phyloP scores from a whole-genome alignment of 768 basidiomycete species.

The Podaxis rugospora region DNA sequence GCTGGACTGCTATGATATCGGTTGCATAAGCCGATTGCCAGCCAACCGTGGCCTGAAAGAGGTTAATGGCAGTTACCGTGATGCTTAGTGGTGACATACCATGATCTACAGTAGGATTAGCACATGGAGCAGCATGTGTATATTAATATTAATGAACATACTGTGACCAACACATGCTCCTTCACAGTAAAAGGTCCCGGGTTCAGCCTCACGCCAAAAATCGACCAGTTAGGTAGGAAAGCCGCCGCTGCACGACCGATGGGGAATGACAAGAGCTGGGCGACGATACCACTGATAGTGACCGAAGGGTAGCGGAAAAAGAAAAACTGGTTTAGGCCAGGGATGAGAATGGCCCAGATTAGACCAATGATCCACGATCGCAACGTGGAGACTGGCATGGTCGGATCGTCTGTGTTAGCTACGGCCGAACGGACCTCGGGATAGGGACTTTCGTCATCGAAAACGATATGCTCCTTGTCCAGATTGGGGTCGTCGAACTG shows the following conservation, averaged over 20 bases:
- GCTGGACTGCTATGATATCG: conserved; percentile 66
- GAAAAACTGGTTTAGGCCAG: conserved; percentile 51
- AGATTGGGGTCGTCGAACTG: conserved; percentile 42
- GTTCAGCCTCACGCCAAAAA: conserved; percentile 62
- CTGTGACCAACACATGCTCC: conserved; percentile 63
- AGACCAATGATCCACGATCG: conserved; percentile 51
- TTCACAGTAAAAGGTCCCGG: conserved; percentile 77
- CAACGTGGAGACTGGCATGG: conserved; percentile 50
- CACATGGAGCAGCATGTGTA: neutral
- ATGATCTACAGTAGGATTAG: conserved; percentile 23
- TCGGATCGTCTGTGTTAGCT: conserved; percentile 60
- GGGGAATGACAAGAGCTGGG: conserved; percentile 69
- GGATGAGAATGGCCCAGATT: conserved; percentile 49
- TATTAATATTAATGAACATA: conserved; percentile 20
- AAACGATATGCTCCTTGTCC: conserved; percentile 33
- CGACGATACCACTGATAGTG: conserved; percentile 45
- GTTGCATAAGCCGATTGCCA: conserved; percentile 64
- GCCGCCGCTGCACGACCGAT: conserved; percentile 56
- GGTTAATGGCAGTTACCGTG: neutral
- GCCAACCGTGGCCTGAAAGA: conserved; percentile 47
- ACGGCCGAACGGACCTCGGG: conserved; percentile 71
- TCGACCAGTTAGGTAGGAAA: conserved; percentile 46
- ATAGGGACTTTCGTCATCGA: conserved; percentile 72
- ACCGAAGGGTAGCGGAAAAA: conserved; percentile 49
- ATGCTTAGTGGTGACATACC: conserved; percentile 26